Evolutionary conservation across 139 green algal species (phyloP), one percentile per base, ranked within the genome.

Genomic region (Pleodorina starrii): DNA sequence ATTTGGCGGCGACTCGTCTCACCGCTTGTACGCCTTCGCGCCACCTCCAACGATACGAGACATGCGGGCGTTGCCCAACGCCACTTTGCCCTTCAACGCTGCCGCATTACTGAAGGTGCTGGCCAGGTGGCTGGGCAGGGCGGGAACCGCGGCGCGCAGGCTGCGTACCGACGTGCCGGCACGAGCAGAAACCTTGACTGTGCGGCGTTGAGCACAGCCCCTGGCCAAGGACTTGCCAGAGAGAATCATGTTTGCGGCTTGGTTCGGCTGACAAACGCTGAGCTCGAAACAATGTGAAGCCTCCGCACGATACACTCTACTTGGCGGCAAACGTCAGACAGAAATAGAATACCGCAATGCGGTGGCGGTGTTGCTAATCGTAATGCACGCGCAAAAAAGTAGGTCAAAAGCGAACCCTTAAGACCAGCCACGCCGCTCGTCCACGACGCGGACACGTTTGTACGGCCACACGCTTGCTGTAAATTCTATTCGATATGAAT

Each of bases 21-120:
- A 89, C 88, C 88, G 82, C 73, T 89, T 91, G 80, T 89, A 89
- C 0, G 88, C 81, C 59, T 57, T 79, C 10, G 54, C 84, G 0
- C 84, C 76, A 66, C 50, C 57, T n/a, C 77, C 85, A 4, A 85
- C 54, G 1, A 80, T 72, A 16, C 71, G 71, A 10, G 72, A 81
- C 81, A 89, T 91, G 21, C 81, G 54, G 29, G 42, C 59, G 23
- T 69, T 89, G 25, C 69, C 43, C 0, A 69, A 12, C 19, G 81
- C 44, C 29, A 89, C 50, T 40, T 89, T 86, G 46, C 51, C 60
- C 82, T 92, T 92, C 27, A 92, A 42, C 0, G 82, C 74, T 2
- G 74, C 35, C 19, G 59, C 57, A 51, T 92, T 92, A 14, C 59
- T 25, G 82, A 90, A 92, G 38, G 60, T 76, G 46, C 57, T 87